These are phyloP conservation scores for Solanum chmielewskii DNA, from an alignment of 257 asterid genomes.

Conservation along the genomic window DNA sequence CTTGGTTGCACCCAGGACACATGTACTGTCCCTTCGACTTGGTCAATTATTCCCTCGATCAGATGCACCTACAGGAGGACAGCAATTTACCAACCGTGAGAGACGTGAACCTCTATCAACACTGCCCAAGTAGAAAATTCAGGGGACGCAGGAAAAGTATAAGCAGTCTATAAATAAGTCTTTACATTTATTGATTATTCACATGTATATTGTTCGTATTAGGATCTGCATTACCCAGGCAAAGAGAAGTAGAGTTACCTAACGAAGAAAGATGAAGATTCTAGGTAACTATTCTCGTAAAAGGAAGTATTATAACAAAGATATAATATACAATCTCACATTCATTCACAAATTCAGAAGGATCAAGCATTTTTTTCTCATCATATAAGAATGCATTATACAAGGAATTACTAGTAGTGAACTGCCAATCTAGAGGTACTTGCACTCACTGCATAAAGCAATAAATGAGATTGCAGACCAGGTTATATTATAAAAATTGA, in stretches of 20 bases:
- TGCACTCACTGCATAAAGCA: neutral
- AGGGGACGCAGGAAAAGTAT: neutral
- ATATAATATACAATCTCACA: neutral
- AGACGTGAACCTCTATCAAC: neutral
- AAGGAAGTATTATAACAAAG: neutral
- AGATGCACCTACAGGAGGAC: constrained; percentile 61
- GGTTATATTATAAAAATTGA: neutral
- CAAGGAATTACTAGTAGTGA: neutral
- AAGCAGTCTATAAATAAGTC: neutral
- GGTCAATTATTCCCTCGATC: constrained; percentile 89
- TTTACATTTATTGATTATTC: neutral
- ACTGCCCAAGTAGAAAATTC: neutral
- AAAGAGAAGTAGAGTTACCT: neutral
- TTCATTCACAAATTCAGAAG: neutral
- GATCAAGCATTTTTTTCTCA: neutral
- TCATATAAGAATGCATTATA: neutral
- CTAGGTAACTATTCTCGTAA: neutral
- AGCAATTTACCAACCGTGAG: neutral
- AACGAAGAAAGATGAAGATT: neutral
- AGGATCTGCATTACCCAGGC: neutral
- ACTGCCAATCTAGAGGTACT: neutral
- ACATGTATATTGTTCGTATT: neutral
- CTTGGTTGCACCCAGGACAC: constrained; percentile 98
- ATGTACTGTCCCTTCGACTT: constrained; percentile 79
- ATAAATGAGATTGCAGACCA: neutral